Evolutionary conservation across 2,329 filamentous ascomycete genomes (phyloP).

Genomic region (Arthroderma sp.): DNA sequence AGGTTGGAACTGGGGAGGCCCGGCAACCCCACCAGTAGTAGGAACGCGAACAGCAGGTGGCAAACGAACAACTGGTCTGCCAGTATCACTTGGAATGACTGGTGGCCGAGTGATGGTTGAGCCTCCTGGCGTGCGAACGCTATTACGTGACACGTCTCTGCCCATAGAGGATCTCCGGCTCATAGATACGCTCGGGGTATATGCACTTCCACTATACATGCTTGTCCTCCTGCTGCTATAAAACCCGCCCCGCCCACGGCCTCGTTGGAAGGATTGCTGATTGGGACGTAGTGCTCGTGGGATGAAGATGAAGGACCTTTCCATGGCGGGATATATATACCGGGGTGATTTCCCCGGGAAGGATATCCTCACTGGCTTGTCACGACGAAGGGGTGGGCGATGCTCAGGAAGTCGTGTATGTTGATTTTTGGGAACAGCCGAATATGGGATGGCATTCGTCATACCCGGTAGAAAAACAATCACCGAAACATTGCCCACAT

Average conservation of each 20-base stretch:
- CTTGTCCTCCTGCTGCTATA: constrained; percentile 66
- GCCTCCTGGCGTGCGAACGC: constrained; percentile 65
- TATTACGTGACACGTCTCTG: constrained; percentile 55
- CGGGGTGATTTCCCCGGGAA: constrained; percentile 65
- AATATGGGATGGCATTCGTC: constrained; percentile 56
- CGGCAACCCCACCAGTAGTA: constrained; percentile 12
- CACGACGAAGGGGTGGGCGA: constrained; percentile 78
- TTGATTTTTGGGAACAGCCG: constrained; percentile 69
- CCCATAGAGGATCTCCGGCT: constrained; percentile 74
- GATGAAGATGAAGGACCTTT: constrained; percentile 96
- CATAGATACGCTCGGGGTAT: constrained; percentile 75
- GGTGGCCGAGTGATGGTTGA: constrained; percentile 60
- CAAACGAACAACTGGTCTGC: constrained; percentile 67
- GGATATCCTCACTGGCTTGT: constrained; percentile 92
- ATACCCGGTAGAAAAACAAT: constrained; percentile 68
- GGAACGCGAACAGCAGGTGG: constrained; percentile 46
- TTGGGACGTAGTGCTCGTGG: constrained; percentile 86
- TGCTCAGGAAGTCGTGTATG: constrained; percentile 93
- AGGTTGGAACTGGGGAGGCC: constrained; percentile 14
- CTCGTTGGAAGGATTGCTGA: constrained; percentile 59
- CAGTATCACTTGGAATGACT: constrained; percentile 44
- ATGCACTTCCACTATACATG: constrained; percentile 65
- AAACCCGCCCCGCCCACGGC: constrained; percentile 59
- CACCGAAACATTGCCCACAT: constrained; percentile 73
- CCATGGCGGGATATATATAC: constrained; percentile 81